Percentiles rank a stretch among this genome's conserved stretches.
Conservation (phyloP, 768 basidiomycete genomes). For the Kwoniella sp. region DNA sequence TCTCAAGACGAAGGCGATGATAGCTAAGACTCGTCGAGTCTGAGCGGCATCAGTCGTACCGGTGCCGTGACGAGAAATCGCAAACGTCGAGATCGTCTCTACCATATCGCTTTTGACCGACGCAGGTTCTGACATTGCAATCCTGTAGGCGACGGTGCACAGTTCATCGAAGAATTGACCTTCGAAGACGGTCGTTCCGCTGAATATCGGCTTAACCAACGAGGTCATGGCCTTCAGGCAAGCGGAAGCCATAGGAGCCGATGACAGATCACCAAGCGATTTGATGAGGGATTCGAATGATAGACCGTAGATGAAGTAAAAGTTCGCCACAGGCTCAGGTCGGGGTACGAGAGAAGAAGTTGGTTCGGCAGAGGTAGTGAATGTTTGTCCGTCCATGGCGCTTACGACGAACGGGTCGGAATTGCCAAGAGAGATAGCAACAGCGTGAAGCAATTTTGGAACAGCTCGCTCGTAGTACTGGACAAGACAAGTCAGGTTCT, state of each 20-base stretch:
- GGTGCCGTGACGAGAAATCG: slow-evolving; percentile 47
- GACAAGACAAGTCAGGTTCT: neutral
- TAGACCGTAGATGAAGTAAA: slow-evolving; percentile 89
- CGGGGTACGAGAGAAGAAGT: slow-evolving; percentile 12
- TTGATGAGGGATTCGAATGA: slow-evolving; percentile 77
- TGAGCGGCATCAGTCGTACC: slow-evolving; percentile 38
- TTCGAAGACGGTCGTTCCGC: slow-evolving; percentile 78
- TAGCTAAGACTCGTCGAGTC: slow-evolving; percentile 54
- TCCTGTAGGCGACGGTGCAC: slow-evolving; percentile 79
- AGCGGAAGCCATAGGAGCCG: slow-evolving; percentile 58
- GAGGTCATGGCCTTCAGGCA: slow-evolving; percentile 75
- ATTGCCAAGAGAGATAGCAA: slow-evolving; percentile 75
- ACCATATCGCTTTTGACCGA: slow-evolving; percentile 71
- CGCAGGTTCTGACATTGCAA: slow-evolving; percentile 83
- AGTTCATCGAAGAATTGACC: slow-evolving; percentile 87
- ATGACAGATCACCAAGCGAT: slow-evolving; percentile 44
- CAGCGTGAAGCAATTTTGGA: slow-evolving; percentile 79
- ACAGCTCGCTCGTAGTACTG: slow-evolving; percentile 88
- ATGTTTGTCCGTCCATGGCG: slow-evolving; percentile 70
- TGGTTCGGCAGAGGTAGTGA: slow-evolving; percentile 29
- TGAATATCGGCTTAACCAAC: slow-evolving; percentile 77
- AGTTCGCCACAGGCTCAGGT: slow-evolving; percentile 61
- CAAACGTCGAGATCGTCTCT: slow-evolving; percentile 68
- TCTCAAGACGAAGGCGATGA: slow-evolving; percentile 78
- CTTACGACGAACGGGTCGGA: slow-evolving; percentile 70